Percentiles rank a stretch among this genome's conserved stretches.
Conservation (phyloP, 225 moss, liverwort and hornwort species). For the Physcomitrium patens region DNA sequence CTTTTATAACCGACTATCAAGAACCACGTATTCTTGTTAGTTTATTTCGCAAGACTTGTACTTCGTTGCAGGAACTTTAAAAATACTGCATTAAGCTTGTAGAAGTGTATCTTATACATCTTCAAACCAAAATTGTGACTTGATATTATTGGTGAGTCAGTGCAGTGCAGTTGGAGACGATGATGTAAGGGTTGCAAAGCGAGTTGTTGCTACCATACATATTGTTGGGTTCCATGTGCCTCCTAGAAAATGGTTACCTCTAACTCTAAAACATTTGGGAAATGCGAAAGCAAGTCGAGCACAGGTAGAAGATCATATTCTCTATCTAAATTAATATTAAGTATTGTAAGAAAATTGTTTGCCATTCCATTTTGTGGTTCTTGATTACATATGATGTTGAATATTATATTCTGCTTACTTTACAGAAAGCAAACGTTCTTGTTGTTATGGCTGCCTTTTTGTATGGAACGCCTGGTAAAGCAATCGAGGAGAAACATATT, state of each 20-base stretch:
- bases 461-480: slow-evolving; percentile 62
- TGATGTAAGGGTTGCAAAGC: slow-evolving; percentile 78
- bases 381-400: slow-evolving; percentile 19
- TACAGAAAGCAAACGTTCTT: slow-evolving; percentile 80
- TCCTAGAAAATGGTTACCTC: slow-evolving; percentile 64
- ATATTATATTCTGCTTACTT: not conserved
- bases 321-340: not conserved
- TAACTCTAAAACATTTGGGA: slow-evolving; percentile 56
- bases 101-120: no score
- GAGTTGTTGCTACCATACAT: slow-evolving; percentile 65
- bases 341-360: not conserved
- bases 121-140: not conserved
- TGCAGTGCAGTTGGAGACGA: slow-evolving; percentile 96
- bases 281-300: slow-evolving; percentile 58
- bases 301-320: slow-evolving; percentile 49
- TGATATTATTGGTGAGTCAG: slow-evolving; percentile 24
- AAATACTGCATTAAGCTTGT: no score
- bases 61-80: no score
- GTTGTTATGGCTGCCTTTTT: slow-evolving; percentile 74
- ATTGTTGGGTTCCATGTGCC: slow-evolving; percentile 71
- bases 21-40: not conserved
- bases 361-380: not conserved
- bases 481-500: slow-evolving; percentile 57
- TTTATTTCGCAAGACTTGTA: no score
- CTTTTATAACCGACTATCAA: slow-evolving; percentile 18